Base-by-base conservation (phyloP, 495 filamentous ascomycete genomes). In the Penicillium daleae region DNA sequence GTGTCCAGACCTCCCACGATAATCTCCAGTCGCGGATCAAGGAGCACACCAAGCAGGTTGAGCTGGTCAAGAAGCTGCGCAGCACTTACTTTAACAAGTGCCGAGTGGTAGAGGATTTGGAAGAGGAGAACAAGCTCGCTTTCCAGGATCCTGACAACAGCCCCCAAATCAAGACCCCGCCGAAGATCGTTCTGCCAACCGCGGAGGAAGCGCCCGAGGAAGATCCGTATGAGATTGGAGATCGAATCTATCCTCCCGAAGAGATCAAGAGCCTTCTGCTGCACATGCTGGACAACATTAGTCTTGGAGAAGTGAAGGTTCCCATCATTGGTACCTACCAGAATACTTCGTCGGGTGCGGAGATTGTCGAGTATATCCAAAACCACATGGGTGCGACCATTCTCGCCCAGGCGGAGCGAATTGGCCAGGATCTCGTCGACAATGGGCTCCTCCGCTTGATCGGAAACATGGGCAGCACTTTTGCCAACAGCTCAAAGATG, bases 41-140 rank as follows among this genome's bases (percentile, higher is more conserved):
- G 79, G 84, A 89, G 48, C 92, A 97, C 69, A 92, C 97, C 71
- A 93, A 91, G 66, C 96, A 98, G 74, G 89, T 89, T 44, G 96
- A 98, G 56, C 71, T 84, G 26, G 92, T 96, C 33, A 91, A 91
- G 80, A 97, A 98, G 78, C 83, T 97, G 62, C 87, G 96, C 46
- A 97, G 93, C 70, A 86, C 89, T 64, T 99, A 99, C 76, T 99
- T 97, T 85, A 98, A 97, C 80, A 98, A 97, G 77, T 99, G 95
- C 70, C 90, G 95, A 49, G 84, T 96, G 46, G 88, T 97, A 7
- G 95, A 99, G 74, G 95, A 99, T 70, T 76, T 97, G 57, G 96
- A 98, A 68, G 95, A 99, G 76, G 95, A 99, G 83, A 97, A 97
- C 71, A 97, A 98, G 76, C 86, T 99, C 13, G 93, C 92, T 32